Evolutionary conservation across 768 basidiomycete genomes (phyloP).

Genomic region (Tulasnella sp.): DNA sequence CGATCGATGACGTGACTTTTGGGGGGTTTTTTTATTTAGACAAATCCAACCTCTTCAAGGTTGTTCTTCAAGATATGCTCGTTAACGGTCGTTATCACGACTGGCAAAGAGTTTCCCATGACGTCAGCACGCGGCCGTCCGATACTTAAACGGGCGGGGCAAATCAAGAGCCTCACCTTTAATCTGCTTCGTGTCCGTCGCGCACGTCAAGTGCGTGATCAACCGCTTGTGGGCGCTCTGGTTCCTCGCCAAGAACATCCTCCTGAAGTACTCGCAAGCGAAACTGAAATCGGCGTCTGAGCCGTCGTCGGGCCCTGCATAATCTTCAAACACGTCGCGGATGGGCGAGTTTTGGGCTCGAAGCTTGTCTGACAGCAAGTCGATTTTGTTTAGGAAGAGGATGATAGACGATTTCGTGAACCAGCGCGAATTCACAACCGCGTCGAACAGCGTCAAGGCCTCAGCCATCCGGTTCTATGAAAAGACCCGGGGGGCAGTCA

Average conservation of each 20-base stretch:
- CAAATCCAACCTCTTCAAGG: conserved; percentile 20
- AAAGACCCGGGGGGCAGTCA: no score
- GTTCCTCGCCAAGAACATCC: conserved; percentile 26
- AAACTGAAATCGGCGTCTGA: conserved; percentile 12
- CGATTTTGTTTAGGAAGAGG: conserved; percentile 41
- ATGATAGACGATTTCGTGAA: conserved; percentile 32
- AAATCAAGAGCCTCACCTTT: no score
- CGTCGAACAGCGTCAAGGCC: conserved; percentile 40
- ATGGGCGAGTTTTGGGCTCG: conserved; percentile 21
- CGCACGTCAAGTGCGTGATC: conserved; percentile 25
- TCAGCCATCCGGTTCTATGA: conserved; percentile 37
- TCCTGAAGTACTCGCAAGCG: conserved; percentile 29
- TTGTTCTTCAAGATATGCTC: conserved; percentile 18
- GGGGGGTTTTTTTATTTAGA: no score
- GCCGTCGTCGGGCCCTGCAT: conserved; percentile 18
- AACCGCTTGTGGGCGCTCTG: conserved; percentile 15
- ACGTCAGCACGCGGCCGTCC: no score
- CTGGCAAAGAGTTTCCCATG: no score
- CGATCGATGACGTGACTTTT: no score
- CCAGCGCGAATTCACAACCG: conserved; percentile 41
- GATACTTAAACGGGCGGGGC: no score
- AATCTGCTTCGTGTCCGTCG: conserved; percentile 29
- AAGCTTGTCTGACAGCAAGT: conserved; percentile 42
- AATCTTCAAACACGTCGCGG: conserved; percentile 21
- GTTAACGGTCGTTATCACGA: conserved; percentile 22